Evolutionary conservation across 2,329 filamentous ascomycete genomes (phyloP), one percentile per base, ranked within the genome.

Genomic region (Aspergillus amoenus): DNA sequence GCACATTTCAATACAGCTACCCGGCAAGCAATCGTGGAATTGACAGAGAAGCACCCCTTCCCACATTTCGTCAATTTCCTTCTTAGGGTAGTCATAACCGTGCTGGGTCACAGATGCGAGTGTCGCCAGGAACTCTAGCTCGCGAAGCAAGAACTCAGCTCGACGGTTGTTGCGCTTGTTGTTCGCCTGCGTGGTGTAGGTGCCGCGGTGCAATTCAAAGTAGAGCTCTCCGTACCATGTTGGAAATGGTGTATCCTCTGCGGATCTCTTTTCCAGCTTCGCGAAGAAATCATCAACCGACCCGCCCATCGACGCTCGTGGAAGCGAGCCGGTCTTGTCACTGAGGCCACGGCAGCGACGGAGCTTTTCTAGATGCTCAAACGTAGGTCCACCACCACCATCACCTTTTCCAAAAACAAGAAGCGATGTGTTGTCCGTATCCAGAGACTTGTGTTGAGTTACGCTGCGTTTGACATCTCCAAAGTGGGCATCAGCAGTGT

Each of bases 201-300:
- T 97, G 52, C 94, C 94, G 59, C 94, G 89, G 73, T 99, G 94
- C 48, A 99, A 84, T 76, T 99, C 94, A 73, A 99, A 96, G 78
- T 99, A 99, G 8, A 99, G 83, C 77, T 99, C 94, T 42, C 94
- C 94, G 71, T 96, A 96, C 94, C 94, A 99, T 1, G 94, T 97
- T 22, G 92, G 90, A 53, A 97, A 88, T 17, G 91, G 82, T 3
- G 85, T 84, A 18, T 84, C 84, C 18, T 81, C 74, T 30, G 80
- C 79, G 27, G 86, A 86, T 77, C 93, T 96, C 75, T 88, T 85
- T 73, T 96, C 88, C 3, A 99, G 80, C 51, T 84, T 83, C 65
- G 89, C 89, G 70, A 97, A 97, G 80, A 97, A 97, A 66, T 96
- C 91, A 59, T 99, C 93, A 15, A 97, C 94, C 1, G 90, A 93